These are phyloP conservation scores for Aureobasidium sp. DNA, from an alignment of 2,329 filamentous ascomycete species.

Conservation along the genomic window DNA sequence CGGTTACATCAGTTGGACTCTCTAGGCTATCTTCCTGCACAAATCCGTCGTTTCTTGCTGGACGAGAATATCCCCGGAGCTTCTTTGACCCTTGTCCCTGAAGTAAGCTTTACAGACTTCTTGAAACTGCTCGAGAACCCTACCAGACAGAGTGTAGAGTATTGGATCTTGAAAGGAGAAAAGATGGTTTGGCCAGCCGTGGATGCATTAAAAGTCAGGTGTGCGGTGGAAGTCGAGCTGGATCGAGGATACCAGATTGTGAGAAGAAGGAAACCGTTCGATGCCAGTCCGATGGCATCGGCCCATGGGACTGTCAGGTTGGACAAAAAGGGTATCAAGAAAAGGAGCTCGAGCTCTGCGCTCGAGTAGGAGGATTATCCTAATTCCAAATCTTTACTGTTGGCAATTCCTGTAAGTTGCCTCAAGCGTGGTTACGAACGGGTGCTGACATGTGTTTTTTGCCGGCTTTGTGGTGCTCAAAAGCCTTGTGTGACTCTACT, in stretches of 20 bases:
- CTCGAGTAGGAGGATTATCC: neutral
- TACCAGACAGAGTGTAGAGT: slow-evolving; percentile 64
- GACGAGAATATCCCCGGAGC: slow-evolving; percentile 56
- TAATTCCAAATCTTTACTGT: neutral
- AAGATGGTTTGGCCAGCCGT: slow-evolving; percentile 86
- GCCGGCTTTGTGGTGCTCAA: no score
- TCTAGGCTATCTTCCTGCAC: slow-evolving; percentile 62
- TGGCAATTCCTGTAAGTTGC: neutral
- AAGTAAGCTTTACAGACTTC: slow-evolving; percentile 67
- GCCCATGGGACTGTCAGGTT: neutral
- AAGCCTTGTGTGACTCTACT: neutral
- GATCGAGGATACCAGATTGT: slow-evolving; percentile 80
- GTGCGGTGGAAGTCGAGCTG: slow-evolving; percentile 79
- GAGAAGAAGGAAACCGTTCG: slow-evolving; percentile 45
- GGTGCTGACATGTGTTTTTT: neutral
- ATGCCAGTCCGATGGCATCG: slow-evolving; percentile 27
- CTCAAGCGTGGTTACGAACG: neutral
- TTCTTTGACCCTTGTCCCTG: slow-evolving; percentile 73
- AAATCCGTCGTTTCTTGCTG: slow-evolving; percentile 68
- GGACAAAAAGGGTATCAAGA: slow-evolving; percentile 8
- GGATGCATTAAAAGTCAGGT: slow-evolving; percentile 71
- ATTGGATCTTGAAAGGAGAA: slow-evolving; percentile 83
- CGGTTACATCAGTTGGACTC: slow-evolving; percentile 74
- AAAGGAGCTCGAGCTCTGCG: slow-evolving; percentile 2
- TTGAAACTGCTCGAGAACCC: slow-evolving; percentile 75